phyloP scores from a whole-genome alignment of 164 flowering plant species.

The Vitis riparia region DNA sequence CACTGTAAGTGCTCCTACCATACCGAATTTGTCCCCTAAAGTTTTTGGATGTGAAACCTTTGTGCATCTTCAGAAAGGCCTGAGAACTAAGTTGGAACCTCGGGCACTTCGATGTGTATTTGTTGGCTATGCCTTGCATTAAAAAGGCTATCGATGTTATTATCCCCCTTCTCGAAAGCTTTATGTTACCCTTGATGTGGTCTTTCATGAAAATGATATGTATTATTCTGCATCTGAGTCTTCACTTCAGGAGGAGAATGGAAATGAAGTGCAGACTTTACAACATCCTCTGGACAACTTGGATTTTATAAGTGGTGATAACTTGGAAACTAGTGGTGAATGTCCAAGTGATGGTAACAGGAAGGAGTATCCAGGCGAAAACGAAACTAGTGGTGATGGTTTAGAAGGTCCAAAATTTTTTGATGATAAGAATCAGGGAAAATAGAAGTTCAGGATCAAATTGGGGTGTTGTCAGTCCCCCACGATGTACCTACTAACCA shows the following conservation, averaged over 20 bases:
- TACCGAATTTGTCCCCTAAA: no score
- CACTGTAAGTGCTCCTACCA: no score
- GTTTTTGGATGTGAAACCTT: no score
- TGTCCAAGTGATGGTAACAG: not conserved
- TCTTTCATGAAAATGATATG: constrained; percentile 14
- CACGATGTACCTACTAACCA: constrained; percentile 2
- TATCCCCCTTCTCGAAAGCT: no score
- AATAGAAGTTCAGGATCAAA: not conserved
- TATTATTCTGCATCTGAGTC: constrained; percentile 6
- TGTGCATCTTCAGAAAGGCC: no score
- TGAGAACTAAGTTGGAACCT: no score
- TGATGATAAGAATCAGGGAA: not conserved
- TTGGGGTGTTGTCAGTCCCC: no score
- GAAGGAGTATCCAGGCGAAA: not conserved
- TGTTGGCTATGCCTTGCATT: no score
- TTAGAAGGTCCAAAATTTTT: not conserved
- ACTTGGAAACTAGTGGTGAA: no score
- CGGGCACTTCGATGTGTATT: no score
- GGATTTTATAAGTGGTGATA: not conserved
- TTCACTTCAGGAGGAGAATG: constrained; percentile 14
- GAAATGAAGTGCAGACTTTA: not conserved
- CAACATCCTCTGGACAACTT: not conserved
- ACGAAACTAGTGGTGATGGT: not conserved
- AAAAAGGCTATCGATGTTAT: no score
- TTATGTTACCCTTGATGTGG: constrained; percentile 16